phyloP scores from a whole-genome alignment of 345 rosid genomes.

The Populus nigra region DNA sequence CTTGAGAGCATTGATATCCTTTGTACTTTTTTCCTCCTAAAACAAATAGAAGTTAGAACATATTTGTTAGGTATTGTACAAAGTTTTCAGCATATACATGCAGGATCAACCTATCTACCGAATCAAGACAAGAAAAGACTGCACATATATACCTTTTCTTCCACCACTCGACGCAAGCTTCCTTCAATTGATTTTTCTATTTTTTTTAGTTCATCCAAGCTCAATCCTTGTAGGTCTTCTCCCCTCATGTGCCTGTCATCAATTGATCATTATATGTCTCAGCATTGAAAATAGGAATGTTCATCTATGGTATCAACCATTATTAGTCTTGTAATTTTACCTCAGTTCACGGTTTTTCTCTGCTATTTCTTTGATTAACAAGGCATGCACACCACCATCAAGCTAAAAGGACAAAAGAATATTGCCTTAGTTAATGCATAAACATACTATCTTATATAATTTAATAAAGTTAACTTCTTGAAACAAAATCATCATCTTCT shows the following conservation, averaged over 20 bases:
- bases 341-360: constrained; percentile 39
- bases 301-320: background rate
- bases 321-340: constrained; percentile 21
- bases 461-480: background rate
- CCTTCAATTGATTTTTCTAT: constrained; percentile 25
- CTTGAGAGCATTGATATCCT: constrained; percentile 26
- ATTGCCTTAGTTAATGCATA: background rate
- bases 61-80: background rate
- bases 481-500: background rate
- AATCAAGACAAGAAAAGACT: background rate
- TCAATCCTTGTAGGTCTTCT: constrained; percentile 35
- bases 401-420: constrained; percentile 23
- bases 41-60: background rate
- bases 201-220: constrained; percentile 12
- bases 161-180: constrained; percentile 19
- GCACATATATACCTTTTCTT: constrained; percentile 33
- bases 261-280: background rate
- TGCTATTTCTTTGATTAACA: constrained; percentile 32
- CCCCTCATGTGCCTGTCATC: constrained; percentile 32
- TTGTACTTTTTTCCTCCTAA: constrained; percentile 26
- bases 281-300: background rate
- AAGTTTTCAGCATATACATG: background rate
- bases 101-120: background rate
- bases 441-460: background rate
- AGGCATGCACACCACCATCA: constrained; percentile 13